Base-by-base conservation (phyloP, 73 alveolate species). In the Paraurostyla sp. region DNA sequence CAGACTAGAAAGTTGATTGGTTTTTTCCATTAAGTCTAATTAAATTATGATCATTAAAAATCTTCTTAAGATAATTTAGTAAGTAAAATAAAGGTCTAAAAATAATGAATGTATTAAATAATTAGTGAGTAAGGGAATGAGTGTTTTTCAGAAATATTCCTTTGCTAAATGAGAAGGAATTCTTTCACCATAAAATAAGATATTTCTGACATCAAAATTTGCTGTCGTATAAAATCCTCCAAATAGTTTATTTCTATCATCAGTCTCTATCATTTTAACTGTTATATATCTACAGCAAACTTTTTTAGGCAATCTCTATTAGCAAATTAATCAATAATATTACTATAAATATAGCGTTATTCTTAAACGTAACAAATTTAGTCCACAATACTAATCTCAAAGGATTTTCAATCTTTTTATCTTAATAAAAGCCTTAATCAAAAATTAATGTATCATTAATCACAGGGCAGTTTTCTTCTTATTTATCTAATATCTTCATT, bases 121-220 rank as follows among this genome's bases (percentile, higher is more conserved):
- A n/a, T n/a, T n/a, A n/a, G n/a, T n/a, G n/a, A n/a, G n/a, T n/a
- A n/a, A n/a, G n/a, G n/a, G n/a, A n/a, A n/a, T n/a, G n/a, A n/a
- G n/a, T n/a, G n/a, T n/a, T n/a, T n/a, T n/a, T 69, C 65, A 41
- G 16, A 16, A n/a, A 4, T 35, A 11, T 7, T 60, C 45, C 7
- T 13, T 60, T 7, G 82, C 56, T 36, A 65, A 22, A 65, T 65
- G 82, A 15, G 82, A 65, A 11, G 82, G 82, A 38, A 65, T 65
- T 38, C 40, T 65, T 9, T 73, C 46, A 2, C 87, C 87, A 50
- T 45, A 73, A 11, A 73, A 73, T 3, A 73, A 20, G 32, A 73
- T 73, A 73, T 73, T 73, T 27, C 71, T 43, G n/a, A 73, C 56
- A 50, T 73, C 87, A 25, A 73, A 16, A 48, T 73, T 73, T 4